Evolutionary conservation across 106 monocot genomes (phyloP), one percentile per base, ranked within the genome.

Genomic region (Triglochin maritima): DNA sequence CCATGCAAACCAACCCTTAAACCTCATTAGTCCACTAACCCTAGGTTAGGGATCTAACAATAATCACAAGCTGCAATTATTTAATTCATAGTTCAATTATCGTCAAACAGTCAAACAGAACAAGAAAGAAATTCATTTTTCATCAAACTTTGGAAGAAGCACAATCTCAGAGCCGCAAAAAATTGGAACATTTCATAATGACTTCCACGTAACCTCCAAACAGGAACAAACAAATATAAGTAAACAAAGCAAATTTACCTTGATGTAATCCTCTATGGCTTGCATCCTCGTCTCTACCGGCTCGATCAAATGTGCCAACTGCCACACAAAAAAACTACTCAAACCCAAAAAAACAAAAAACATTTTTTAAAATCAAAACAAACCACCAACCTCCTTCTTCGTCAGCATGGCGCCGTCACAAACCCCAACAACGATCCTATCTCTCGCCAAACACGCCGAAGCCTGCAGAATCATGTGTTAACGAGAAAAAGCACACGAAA

Each of bases 361-460:
- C 0, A 50, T 50, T 50, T 50, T 50, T 50, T 50, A 2, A 2
- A 57, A 45, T 2, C 44, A 13, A 44, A 54, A 15, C 10, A 16
- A 3, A 17, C 53, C 4, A 7, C 8, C 8, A 50, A 74, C 82
- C 78, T 82, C 49, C 61, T 81, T 82, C 66, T 82, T 78, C 49
- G 17, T 62, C 46, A 82, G 49, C 82, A 82, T 82, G 6, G 82
- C 74, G 42, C 78, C 78, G 57, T 78, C 78, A 56, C 82, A 82
- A 17, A 82, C 66, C 2, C 82, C 82, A n/a, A 82, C 66, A 4
- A 82, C 78, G 9, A 82, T 49, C 6, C 82, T 64, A 2, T 82
- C 78, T 16, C 61, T 70, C 29, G 82, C 78, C 6, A 78, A 14
- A 12, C 70, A 70, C 45, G 82, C 82, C 3, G 82, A 12, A 9